Evolutionary conservation across 345 rosid genomes (phyloP).

Genomic region (Sonneratia caseolaris): DNA sequence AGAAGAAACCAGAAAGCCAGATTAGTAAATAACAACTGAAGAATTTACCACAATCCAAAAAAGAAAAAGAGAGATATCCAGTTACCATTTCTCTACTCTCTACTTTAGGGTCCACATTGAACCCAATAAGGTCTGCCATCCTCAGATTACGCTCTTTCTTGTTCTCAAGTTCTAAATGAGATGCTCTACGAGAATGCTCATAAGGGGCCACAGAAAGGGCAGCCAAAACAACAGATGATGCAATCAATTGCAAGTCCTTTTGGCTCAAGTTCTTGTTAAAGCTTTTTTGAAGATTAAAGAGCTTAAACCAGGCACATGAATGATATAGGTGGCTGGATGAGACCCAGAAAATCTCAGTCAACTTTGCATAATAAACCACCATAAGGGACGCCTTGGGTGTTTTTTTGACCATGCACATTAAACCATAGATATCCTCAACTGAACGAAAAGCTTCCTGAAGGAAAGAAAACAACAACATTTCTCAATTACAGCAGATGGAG

Average conservation of each 20-base stretch:
- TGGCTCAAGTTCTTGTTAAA: constrained; percentile 93
- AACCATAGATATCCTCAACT: constrained; percentile 84
- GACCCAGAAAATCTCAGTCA: constrained; percentile 89
- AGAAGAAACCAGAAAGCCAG: constrained; percentile 11
- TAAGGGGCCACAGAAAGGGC: constrained; percentile 74
- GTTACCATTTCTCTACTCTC: constrained; percentile 89
- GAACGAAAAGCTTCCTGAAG: constrained; percentile 96
- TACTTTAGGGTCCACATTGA: constrained; percentile 69
- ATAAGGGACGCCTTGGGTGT: constrained; percentile 82
- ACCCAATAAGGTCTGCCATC: constrained; percentile 92
- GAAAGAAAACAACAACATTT: neutral
- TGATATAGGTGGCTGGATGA: constrained; percentile 88
- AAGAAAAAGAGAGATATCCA: too few relatives aligned
- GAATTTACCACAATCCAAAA: neutral
- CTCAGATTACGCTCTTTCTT: constrained; percentile 85
- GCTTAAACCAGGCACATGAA: constrained; percentile 96
- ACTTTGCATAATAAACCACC: constrained; percentile 93
- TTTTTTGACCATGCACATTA: constrained; percentile 96
- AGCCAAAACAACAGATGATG: constrained; percentile 93
- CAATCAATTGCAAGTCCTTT: constrained; percentile 84
- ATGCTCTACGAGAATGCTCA: constrained; percentile 50
- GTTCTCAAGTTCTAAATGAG: constrained; percentile 86
- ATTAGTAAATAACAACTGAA: neutral
- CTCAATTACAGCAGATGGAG: neutral
- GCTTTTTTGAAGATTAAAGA: constrained; percentile 84